phyloP scores from a whole-genome alignment of 2,329 filamentous ascomycete genomes.

The Cytospora paraplurivora region DNA sequence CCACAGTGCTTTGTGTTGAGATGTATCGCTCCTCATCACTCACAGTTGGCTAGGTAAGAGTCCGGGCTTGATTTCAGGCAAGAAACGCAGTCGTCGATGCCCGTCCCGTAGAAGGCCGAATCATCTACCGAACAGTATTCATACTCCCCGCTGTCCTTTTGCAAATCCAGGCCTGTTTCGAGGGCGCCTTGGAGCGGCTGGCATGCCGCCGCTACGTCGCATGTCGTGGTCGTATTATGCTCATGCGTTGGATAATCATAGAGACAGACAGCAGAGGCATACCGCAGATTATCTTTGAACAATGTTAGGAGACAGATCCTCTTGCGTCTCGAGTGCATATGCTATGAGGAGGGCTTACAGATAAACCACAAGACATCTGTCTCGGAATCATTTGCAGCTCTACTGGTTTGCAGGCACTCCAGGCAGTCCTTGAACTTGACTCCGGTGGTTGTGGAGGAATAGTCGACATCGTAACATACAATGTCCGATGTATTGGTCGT shows the following conservation, averaged over 20 bases:
- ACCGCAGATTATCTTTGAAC: constrained; percentile 51
- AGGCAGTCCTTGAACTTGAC: constrained; percentile 52
- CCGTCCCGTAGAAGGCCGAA: constrained; percentile 37
- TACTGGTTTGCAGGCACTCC: constrained; percentile 50
- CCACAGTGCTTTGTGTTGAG: neutral
- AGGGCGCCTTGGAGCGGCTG: constrained; percentile 43
- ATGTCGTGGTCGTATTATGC: constrained; percentile 43
- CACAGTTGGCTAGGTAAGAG: constrained; percentile 53
- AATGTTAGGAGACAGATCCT: too few relatives aligned
- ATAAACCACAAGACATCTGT: constrained; percentile 50
- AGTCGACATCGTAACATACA: constrained; percentile 47
- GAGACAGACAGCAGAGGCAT: constrained; percentile 50
- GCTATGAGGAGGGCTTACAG: too few relatives aligned
- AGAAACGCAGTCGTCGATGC: constrained; percentile 43
- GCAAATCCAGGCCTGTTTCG: constrained; percentile 39
- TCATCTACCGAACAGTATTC: constrained; percentile 49
- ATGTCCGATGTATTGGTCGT: constrained; percentile 51
- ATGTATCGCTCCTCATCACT: constrained; percentile 29
- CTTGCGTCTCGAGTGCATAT: too few relatives aligned
- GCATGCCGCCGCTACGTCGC: constrained; percentile 47
- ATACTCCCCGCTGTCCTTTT: constrained; percentile 40
- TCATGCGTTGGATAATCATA: constrained; percentile 41
- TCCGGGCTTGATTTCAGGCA: constrained; percentile 45
- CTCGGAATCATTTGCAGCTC: constrained; percentile 42
- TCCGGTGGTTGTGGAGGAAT: constrained; percentile 40